A percentile compares a stretch with the other conserved stretches of the same genome.
These are phyloP conservation scores for Dunaliella sp. DNA, from an alignment of 139 green algal species.

Conservation along the genomic window DNA sequence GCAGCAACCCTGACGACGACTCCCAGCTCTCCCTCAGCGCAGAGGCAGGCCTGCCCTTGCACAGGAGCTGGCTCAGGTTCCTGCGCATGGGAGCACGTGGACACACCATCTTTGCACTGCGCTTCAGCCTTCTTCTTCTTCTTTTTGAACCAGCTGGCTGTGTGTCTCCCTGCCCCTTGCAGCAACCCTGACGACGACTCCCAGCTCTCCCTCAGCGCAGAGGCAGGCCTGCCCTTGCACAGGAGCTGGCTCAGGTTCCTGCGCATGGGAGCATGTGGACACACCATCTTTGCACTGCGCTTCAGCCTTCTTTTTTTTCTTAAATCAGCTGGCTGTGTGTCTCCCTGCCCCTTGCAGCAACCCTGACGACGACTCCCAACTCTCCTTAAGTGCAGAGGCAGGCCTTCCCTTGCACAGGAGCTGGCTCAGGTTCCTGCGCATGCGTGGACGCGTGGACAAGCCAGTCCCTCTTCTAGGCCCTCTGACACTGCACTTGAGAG, in stretches of 20 bases:
- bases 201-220: not conserved
- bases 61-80: constrained; percentile 73
- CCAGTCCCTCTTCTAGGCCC: not conserved
- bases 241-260: constrained; percentile 73
- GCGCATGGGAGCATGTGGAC: constrained; percentile 9
- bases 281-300: no score
- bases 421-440: constrained; percentile 69
- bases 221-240: constrained; percentile 63
- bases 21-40: not conserved
- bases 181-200: not conserved
- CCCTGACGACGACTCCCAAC: not conserved
- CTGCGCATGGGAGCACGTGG: constrained; percentile 12
- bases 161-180: no score
- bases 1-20: not conserved
- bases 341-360: not conserved
- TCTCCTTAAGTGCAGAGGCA: not conserved
- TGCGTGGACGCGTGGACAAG: constrained; percentile 16
- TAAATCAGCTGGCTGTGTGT: no score
- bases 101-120: no score
- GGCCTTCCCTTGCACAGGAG: constrained; percentile 67
- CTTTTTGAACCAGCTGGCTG: no score
- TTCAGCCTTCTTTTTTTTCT: no score
- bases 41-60: constrained; percentile 63
- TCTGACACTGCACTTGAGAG: constrained; percentile 13
- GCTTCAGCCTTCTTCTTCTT: no score